Evolutionary conservation across 2,329 filamentous ascomycete species (phyloP).

Genomic region (Raffaelea arxii): DNA sequence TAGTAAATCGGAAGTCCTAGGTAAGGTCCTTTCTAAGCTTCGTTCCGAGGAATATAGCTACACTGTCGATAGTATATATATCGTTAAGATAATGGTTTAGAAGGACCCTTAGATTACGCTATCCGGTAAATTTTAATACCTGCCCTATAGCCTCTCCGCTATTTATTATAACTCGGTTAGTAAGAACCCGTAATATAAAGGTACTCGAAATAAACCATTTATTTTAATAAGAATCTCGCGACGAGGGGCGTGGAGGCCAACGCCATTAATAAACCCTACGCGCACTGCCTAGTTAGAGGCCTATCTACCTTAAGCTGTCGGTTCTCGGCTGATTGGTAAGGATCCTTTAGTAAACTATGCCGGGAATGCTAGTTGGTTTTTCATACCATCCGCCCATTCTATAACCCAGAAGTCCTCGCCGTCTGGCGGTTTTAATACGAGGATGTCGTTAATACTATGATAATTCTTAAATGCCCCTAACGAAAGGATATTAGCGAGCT

Average conservation of each 20-base stretch:
- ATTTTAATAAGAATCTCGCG: conserved; percentile 2
- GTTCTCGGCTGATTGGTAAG: not conserved
- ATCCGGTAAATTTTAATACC: conserved; percentile 2
- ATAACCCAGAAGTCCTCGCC: conserved; percentile 2
- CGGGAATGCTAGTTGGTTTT: not conserved
- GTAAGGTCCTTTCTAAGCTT: conserved; percentile 2
- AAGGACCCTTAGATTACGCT: conserved; percentile 3
- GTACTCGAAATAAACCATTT: not conserved
- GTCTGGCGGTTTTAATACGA: not conserved
- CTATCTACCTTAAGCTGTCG: not conserved
- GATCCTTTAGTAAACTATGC: not conserved
- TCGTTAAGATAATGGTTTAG: conserved; percentile 2
- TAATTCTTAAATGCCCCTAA: not conserved
- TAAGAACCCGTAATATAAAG: not conserved
- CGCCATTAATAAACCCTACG: not conserved
- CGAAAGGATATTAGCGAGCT: conserved; percentile 6
- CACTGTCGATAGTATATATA: conserved; percentile 1
- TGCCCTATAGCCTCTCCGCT: not conserved
- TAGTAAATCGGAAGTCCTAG: conserved; percentile 1
- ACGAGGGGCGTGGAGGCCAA: not conserved
- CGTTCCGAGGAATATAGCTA: conserved; percentile 1
- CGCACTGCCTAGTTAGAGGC: not conserved
- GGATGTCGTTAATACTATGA: not conserved
- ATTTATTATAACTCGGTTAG: conserved; percentile 1
- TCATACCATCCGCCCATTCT: not conserved